Evolutionary conservation across 192 early-diverging fungal genomes (phyloP), one percentile per base, ranked within the genome.

Genomic region (Coemansia sp.): DNA sequence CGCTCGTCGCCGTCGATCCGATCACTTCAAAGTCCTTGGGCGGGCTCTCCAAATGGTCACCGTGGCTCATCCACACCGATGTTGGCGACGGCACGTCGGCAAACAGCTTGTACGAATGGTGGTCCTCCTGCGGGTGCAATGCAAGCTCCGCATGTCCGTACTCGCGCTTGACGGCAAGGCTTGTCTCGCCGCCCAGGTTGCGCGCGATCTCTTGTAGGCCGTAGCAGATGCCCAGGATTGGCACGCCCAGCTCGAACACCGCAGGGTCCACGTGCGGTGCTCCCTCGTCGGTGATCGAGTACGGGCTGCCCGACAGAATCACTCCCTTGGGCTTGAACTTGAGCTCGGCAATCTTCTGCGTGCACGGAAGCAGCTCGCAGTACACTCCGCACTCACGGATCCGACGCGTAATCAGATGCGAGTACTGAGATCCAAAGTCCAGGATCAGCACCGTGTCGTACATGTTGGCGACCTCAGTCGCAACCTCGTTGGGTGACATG

Each of bases 391-490:
- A 87, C 77, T 97, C 95, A 72, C 97, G 88, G 71, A 99, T 86
- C 59, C 97, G 89, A 38, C 95, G 87, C 45, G 95, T 93, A 82
- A 99, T 96, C 71, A 99, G 87, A 74, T 99, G 95, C 12, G 95
- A 95, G 84, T 96, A 97, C 83, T 99, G 97, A 31, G 94, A 96
- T 67, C 97, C 97, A 88, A 97, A 97, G 85, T 99, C 97, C 64
- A 98, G 86, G 82, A 98, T 98, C 65, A 98, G 89, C 82, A 98
- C 89, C 64, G 94, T 96, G 75, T 98, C 94, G 72, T 93, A 94
- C 70, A 91, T 82, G 65, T 88, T 85, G 74, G 91, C 85, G 66
- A 94, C 89, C 65, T 91, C 67, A 22, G 77, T 65, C 57, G 71
- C 68, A 35, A 47, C 57, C 35, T 80, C 71, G 65, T 31, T 74